Percentiles rank a stretch among this genome's conserved stretches.
These are phyloP conservation scores for Cutaneotrichosporon cyanovorans DNA, from an alignment of 1,284 basidiomycete genomes.

Conservation along the genomic window DNA sequence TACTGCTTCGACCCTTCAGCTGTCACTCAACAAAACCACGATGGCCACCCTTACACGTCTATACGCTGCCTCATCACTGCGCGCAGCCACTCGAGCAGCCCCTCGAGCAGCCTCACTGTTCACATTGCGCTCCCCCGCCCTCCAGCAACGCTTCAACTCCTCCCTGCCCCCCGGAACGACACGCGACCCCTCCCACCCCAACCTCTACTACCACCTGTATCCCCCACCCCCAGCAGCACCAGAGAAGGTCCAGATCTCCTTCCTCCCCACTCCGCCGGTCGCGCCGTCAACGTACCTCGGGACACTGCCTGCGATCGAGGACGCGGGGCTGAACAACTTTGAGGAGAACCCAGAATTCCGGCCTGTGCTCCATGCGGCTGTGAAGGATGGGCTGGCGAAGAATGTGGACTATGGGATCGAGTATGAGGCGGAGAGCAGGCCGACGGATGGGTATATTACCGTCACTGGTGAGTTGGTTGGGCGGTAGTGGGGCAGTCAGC, in stretches of 20 bases:
- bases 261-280: slow-evolving; percentile 25
- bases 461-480: slow-evolving; percentile 33
- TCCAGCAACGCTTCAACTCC: not conserved
- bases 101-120: too few species aligned
- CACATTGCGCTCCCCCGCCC: not conserved
- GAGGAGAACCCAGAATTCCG: slow-evolving; percentile 29
- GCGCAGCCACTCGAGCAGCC: too few species aligned
- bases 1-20: too few species aligned
- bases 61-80: not conserved
- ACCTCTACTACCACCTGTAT: slow-evolving; percentile 35
- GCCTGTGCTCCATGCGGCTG: slow-evolving; percentile 24
- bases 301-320: slow-evolving; percentile 27
- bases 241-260: slow-evolving; percentile 23
- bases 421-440: slow-evolving; percentile 38
- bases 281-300: slow-evolving; percentile 25
- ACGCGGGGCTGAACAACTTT: slow-evolving; percentile 32
- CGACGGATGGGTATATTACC: slow-evolving; percentile 43
- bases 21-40: not conserved
- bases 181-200: slow-evolving; percentile 32
- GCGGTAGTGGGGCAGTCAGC: not conserved
- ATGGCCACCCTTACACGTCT: not conserved
- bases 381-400: slow-evolving; percentile 21
- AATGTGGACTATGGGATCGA: slow-evolving; percentile 23
- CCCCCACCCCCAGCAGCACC: slow-evolving; percentile 1
- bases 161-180: slow-evolving; percentile 2